phyloP scores from a whole-genome alignment of 148 eudicot genomes.

The Pharnaceum exiguum region DNA sequence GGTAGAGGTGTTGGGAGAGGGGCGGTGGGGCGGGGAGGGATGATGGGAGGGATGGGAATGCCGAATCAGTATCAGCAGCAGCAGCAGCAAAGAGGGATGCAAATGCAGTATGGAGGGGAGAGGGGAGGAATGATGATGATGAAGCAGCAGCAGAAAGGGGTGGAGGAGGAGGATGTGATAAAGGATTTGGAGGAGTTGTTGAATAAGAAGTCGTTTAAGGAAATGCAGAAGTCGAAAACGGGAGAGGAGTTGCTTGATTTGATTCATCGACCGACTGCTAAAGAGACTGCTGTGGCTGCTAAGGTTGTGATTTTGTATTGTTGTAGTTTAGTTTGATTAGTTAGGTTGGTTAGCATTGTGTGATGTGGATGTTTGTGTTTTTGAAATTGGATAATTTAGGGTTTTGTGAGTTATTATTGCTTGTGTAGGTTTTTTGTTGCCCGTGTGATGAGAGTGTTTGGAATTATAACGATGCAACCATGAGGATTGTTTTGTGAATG shows the following conservation, averaged over 20 bases:
- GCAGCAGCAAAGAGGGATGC: too few species aligned
- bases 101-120: slow-evolving; percentile 55
- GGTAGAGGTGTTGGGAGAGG: slow-evolving; percentile 22
- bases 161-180: slow-evolving; percentile 77
- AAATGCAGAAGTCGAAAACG: slow-evolving; percentile 83
- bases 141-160: too few species aligned
- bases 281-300: slow-evolving; percentile 80
- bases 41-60: slow-evolving; percentile 57
- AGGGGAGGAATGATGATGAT: slow-evolving; percentile 56
- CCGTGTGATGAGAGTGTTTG: too few species aligned
- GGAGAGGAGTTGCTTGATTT: slow-evolving; percentile 94
- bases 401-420: too few species aligned
- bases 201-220: slow-evolving; percentile 81
- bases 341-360: not conserved
- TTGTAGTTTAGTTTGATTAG: not conserved
- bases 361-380: too few species aligned
- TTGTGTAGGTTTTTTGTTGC: too few species aligned
- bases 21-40: slow-evolving; percentile 51
- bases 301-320: slow-evolving; percentile 34
- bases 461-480: too few species aligned
- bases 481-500: too few species aligned
- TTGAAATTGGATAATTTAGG: too few species aligned
- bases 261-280: slow-evolving; percentile 86
- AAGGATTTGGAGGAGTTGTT: slow-evolving; percentile 82
- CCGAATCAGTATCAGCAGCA: too few species aligned